phyloP scores from a whole-genome alignment of 1,284 basidiomycete genomes.

The Puccinia brachypodii region DNA sequence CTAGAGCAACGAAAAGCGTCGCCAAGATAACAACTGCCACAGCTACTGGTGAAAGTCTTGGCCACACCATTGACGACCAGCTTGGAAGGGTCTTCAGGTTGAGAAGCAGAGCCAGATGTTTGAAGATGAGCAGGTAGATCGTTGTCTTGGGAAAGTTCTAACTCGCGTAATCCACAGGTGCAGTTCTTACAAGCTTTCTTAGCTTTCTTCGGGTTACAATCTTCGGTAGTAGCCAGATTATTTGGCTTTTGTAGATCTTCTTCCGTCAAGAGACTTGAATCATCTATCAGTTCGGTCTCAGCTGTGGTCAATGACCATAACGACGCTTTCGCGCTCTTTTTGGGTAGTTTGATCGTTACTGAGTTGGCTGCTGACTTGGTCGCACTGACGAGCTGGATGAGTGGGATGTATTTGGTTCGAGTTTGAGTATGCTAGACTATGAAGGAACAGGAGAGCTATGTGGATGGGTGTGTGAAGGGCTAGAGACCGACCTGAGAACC shows the following conservation, averaged over 20 bases:
- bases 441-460: neutral
- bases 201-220: constrained; percentile 58
- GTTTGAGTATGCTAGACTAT: too few species aligned
- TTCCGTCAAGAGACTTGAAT: constrained; percentile 71
- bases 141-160: constrained; percentile 73
- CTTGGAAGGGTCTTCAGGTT: constrained; percentile 58
- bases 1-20: constrained; percentile 95
- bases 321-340: constrained; percentile 36
- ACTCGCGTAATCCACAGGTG: constrained; percentile 86
- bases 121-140: constrained; percentile 60
- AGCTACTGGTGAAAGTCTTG: constrained; percentile 86
- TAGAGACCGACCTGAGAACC: constrained; percentile 14
- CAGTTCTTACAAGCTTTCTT: constrained; percentile 91
- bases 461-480: too few species aligned
- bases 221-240: constrained; percentile 66
- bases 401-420: neutral
- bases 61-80: constrained; percentile 65
- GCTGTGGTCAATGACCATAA: constrained; percentile 36
- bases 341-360: constrained; percentile 26
- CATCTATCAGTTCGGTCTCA: constrained; percentile 63
- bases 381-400: constrained; percentile 27
- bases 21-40: constrained; percentile 96
- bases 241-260: constrained; percentile 70
- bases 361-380: constrained; percentile 11
- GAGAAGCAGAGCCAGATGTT: constrained; percentile 67